phyloP scores from a whole-genome alignment of 2,329 filamentous ascomycete species.

The Sarocladium brachiariae region DNA sequence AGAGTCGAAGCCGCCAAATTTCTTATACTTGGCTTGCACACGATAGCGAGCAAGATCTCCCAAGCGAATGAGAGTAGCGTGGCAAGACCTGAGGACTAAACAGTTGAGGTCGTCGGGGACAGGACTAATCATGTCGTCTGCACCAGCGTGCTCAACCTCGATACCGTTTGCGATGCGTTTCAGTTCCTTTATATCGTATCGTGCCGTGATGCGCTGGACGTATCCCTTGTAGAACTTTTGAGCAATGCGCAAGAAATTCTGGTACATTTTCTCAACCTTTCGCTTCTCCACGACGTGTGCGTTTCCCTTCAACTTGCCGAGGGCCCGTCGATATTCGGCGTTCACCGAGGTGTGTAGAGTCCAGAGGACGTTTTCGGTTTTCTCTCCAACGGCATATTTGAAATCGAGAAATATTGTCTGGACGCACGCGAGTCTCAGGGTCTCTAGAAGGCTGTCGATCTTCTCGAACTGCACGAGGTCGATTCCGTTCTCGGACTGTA shows the following conservation, averaged over 20 bases:
- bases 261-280: slow-evolving; percentile 75
- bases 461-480: slow-evolving; percentile 37
- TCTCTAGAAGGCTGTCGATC: slow-evolving; percentile 40
- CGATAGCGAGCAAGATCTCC: slow-evolving; percentile 89
- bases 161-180: slow-evolving; percentile 35
- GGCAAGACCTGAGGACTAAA: slow-evolving; percentile 66
- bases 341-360: slow-evolving; percentile 71
- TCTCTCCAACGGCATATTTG: slow-evolving; percentile 53
- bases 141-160: slow-evolving; percentile 34
- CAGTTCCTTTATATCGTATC: slow-evolving; percentile 48
- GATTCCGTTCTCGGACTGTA: slow-evolving; percentile 30
- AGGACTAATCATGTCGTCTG: slow-evolving; percentile 36
- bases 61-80: slow-evolving; percentile 76
- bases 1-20: slow-evolving; percentile 63
- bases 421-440: slow-evolving; percentile 66
- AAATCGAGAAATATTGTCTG: slow-evolving; percentile 67
- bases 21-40: slow-evolving; percentile 63
- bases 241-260: slow-evolving; percentile 78
- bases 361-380: slow-evolving; percentile 71
- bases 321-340: slow-evolving; percentile 64
- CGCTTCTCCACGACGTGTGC: slow-evolving; percentile 56
- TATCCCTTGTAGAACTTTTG: slow-evolving; percentile 85
- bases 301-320: slow-evolving; percentile 45
- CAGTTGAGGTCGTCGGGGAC: slow-evolving; percentile 43
- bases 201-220: slow-evolving; percentile 66